phyloP scores from a whole-genome alignment of 2,329 filamentous ascomycete genomes.

The Microsporum audouinii region DNA sequence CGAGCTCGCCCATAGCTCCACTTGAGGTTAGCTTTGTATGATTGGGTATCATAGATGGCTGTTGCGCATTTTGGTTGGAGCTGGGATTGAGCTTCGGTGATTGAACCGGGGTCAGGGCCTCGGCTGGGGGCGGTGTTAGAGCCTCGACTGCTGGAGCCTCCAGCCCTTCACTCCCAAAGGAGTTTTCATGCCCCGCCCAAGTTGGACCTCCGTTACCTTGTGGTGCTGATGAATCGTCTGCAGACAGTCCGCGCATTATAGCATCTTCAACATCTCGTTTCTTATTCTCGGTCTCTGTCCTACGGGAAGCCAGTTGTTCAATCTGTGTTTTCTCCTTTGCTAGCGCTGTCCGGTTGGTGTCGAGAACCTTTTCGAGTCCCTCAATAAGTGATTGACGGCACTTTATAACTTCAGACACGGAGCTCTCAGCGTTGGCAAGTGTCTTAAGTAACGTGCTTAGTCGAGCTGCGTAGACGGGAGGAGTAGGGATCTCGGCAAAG shows the following conservation, averaged over 20 bases:
- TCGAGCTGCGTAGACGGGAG: constrained; percentile 82
- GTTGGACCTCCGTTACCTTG: constrained; percentile 24
- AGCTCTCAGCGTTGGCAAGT: constrained; percentile 75
- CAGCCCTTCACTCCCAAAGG: neutral
- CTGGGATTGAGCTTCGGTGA: constrained; percentile 31
- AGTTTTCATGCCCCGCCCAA: constrained; percentile 4
- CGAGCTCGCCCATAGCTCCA: neutral
- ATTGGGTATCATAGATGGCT: neutral
- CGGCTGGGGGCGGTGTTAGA: constrained; percentile 63
- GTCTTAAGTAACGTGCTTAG: constrained; percentile 83
- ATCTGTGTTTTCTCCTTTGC: constrained; percentile 56
- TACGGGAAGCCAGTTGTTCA: constrained; percentile 54
- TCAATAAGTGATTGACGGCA: constrained; percentile 66
- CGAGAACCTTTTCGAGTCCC: constrained; percentile 71
- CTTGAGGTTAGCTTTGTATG: neutral
- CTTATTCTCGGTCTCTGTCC: constrained; percentile 62
- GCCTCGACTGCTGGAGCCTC: constrained; percentile 19
- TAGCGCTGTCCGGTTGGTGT: constrained; percentile 58
- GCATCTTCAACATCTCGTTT: constrained; percentile 82
- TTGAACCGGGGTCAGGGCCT: constrained; percentile 59
- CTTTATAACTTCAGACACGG: constrained; percentile 80
- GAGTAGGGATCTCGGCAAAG: constrained; percentile 55
- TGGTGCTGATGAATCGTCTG: constrained; percentile 43
- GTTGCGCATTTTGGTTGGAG: neutral
- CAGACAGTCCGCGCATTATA: constrained; percentile 73